Conservation (phyloP, 2,329 filamentous ascomycete species). For the Endothia cerciana region DNA sequence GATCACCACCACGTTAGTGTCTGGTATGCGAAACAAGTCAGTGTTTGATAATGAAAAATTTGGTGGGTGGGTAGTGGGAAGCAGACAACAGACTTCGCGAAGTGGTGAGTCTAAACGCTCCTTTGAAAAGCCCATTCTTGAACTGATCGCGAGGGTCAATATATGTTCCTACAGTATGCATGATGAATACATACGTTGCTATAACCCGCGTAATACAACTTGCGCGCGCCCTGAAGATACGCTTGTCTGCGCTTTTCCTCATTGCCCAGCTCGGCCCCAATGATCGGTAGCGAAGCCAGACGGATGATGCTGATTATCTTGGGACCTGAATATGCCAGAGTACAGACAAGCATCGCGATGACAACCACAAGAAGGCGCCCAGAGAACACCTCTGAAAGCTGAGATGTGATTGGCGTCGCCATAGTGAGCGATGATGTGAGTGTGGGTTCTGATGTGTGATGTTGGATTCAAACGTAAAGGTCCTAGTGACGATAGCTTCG, state of each 20-base stretch:
- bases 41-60: neutral
- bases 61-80: no score
- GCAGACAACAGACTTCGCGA: constrained; percentile 10
- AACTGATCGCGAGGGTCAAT: neutral
- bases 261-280: constrained; percentile 5
- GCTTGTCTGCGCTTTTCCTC: constrained; percentile 14
- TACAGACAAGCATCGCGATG: neutral
- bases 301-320: neutral
- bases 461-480: neutral
- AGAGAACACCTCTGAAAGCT: neutral
- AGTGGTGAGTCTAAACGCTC: constrained; percentile 2
- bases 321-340: neutral
- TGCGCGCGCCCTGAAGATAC: constrained; percentile 5
- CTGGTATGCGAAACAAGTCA: neutral
- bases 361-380: neutral
- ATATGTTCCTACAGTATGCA: neutral
- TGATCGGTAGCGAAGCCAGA: neutral
- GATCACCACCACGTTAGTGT: constrained; percentile 4
- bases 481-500: neutral
- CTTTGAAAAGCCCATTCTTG: constrained; percentile 4
- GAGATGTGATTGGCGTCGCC: neutral
- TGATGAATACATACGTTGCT: neutral
- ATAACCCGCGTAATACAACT: constrained; percentile 11
- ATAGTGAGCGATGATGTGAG: neutral
- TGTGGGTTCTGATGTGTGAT: neutral